These are phyloP conservation scores for Eucalyptus curtisii DNA, from an alignment of 345 rosid species.

Conservation along the genomic window DNA sequence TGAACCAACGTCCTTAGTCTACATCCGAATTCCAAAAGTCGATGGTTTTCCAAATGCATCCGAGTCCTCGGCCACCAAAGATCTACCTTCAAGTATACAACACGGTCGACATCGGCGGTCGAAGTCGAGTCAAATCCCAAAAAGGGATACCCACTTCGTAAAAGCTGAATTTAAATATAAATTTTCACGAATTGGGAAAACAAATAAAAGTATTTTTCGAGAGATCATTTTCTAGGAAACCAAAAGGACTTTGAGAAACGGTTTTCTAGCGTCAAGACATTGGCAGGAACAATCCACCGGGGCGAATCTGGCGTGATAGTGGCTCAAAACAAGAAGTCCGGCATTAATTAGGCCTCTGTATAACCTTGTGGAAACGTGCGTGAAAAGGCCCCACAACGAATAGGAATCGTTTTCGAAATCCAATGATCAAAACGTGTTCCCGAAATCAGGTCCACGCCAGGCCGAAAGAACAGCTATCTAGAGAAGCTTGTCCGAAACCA, in stretches of 20 bases:
- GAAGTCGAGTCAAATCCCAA: not conserved
- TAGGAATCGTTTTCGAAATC: not conserved
- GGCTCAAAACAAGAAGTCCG: not conserved
- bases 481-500: not conserved
- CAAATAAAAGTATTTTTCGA: not conserved
- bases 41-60: not conserved
- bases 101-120: not conserved
- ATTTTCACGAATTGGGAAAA: not conserved
- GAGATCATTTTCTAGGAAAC: not conserved
- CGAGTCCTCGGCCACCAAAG: not conserved
- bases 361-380: not conserved
- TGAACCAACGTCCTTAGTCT: not conserved
- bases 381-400: not conserved
- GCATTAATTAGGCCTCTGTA: not conserved
- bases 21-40: not conserved
- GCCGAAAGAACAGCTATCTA: not conserved
- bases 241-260: not conserved
- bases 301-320: not conserved
- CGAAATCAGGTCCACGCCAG: not conserved
- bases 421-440: not conserved
- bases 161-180: not conserved
- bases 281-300: not conserved
- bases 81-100: not conserved
- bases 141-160: not conserved
- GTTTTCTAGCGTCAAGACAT: accelerated